Conservation (phyloP, 2,329 filamentous ascomycete genomes). For the Mycogone perniciosa region DNA sequence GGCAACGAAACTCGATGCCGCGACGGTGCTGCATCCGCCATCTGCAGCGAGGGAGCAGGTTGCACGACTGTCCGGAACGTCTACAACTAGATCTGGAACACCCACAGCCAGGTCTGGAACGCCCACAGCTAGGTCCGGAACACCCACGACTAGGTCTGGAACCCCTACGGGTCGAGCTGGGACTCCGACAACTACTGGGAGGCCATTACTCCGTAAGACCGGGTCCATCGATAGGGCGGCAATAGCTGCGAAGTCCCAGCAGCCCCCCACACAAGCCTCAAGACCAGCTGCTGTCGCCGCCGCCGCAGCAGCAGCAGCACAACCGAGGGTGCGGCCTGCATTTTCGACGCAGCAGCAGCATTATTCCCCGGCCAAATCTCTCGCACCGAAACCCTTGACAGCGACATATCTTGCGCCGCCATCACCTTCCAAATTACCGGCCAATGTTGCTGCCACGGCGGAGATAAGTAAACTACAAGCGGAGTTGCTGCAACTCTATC, state of each 20-base stretch:
- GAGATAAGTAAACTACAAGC: slow-evolving; percentile 55
- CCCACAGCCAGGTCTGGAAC: neutral
- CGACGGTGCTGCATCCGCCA: slow-evolving; percentile 27
- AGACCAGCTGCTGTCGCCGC: slow-evolving; percentile 9
- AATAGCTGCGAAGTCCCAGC: slow-evolving; percentile 13
- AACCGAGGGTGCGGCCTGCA: slow-evolving; percentile 41
- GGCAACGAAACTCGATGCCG: slow-evolving; percentile 20
- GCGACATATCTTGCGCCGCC: slow-evolving; percentile 52
- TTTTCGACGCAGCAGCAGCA: slow-evolving; percentile 62
- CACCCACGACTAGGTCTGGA: neutral
- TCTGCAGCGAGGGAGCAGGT: slow-evolving; percentile 17
- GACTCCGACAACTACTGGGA: neutral
- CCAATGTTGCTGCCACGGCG: slow-evolving; percentile 52
- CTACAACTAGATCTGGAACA: neutral
- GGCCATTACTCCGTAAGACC: slow-evolving; percentile 14
- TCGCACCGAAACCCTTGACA: slow-evolving; percentile 56
- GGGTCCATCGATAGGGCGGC: slow-evolving; percentile 18
- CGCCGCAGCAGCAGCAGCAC: slow-evolving; percentile 18
- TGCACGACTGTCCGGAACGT: neutral
- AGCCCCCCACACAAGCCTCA: neutral
- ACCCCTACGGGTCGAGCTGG: neutral
- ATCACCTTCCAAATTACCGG: slow-evolving; percentile 54
- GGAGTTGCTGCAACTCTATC: slow-evolving; percentile 58
- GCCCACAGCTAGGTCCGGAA: neutral
- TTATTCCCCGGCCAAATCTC: slow-evolving; percentile 57